Percentiles rank a stretch among this genome's conserved stretches.
Conservation (phyloP, 2,329 filamentous ascomycete species). For the Fusarium scirpi region DNA sequence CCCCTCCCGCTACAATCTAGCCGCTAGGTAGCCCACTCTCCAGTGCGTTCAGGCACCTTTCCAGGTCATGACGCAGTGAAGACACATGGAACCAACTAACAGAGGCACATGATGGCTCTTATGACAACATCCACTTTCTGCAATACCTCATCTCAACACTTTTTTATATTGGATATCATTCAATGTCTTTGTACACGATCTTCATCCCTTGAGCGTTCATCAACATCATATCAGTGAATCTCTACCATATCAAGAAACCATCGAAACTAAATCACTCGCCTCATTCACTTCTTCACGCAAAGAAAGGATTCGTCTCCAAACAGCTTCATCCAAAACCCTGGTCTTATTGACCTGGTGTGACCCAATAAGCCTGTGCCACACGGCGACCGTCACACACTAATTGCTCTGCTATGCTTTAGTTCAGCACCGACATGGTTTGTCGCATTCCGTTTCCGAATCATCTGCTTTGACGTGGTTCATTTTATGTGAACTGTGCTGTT, state of each 20-base stretch:
- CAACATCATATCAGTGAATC: not conserved
- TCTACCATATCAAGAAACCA: conserved; percentile 7
- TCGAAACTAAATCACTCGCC: conserved; percentile 17
- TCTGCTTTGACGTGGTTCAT: conserved; percentile 37
- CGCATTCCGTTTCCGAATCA: conserved; percentile 34
- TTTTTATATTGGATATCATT: not conserved
- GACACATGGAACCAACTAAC: conserved; percentile 20
- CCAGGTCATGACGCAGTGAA: conserved; percentile 39
- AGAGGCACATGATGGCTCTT: conserved; percentile 31
- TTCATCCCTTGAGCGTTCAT: not conserved
- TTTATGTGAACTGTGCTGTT: conserved; percentile 11
- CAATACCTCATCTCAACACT: conserved; percentile 6
- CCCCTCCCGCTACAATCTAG: conserved; percentile 7
- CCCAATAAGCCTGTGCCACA: conserved; percentile 49
- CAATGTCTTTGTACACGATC: conserved; percentile 5
- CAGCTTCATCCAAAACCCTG: conserved; percentile 27
- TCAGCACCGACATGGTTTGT: conserved; percentile 20
- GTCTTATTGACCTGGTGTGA: conserved; percentile 29
- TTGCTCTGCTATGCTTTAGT: conserved; percentile 24
- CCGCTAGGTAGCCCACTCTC: not conserved
- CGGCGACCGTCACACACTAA: conserved; percentile 39
- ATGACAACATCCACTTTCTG: conserved; percentile 34
- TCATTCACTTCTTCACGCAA: conserved; percentile 29
- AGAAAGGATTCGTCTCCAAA: conserved; percentile 23
- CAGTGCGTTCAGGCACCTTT: conserved; percentile 24